Conservation (phyloP, 148 eudicot genomes). For the Spergularia bocconei region DNA sequence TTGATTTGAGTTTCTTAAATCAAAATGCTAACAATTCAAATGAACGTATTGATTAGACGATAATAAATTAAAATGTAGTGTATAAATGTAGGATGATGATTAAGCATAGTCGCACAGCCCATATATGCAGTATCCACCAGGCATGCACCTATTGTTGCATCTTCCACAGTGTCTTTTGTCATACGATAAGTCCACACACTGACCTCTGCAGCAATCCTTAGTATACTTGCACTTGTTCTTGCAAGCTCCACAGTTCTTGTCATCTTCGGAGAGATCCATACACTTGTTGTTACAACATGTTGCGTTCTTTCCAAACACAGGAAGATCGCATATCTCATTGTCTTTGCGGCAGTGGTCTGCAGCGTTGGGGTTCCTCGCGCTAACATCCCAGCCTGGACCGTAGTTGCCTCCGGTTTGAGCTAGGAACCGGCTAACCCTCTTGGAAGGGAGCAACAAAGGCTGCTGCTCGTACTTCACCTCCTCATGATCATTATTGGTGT, state of each 20-base stretch:
- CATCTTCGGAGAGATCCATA: slow-evolving; percentile 39
- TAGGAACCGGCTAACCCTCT: slow-evolving; percentile 48
- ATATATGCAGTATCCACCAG: slow-evolving; percentile 36
- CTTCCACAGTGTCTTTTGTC: slow-evolving; percentile 60
- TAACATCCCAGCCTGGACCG: no score
- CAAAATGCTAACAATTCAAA: no score
- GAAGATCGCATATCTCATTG: slow-evolving; percentile 30
- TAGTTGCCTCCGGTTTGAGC: neutral
- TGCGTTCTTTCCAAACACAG: slow-evolving; percentile 24
- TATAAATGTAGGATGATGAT: neutral
- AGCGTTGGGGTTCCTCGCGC: slow-evolving; percentile 34
- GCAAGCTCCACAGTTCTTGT: slow-evolving; percentile 60
- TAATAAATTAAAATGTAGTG: no score
- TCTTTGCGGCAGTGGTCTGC: slow-evolving; percentile 54
- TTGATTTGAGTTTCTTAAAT: no score
- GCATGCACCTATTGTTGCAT: slow-evolving; percentile 40
- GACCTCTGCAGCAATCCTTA: slow-evolving; percentile 45
- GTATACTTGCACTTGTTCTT: slow-evolving; percentile 41
- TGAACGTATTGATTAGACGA: no score
- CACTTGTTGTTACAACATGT: slow-evolving; percentile 73
- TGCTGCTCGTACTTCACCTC: neutral
- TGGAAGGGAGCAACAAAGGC: slow-evolving; percentile 18
- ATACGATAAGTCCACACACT: slow-evolving; percentile 43
- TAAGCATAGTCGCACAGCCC: slow-evolving; percentile 68
- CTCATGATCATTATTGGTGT: no score